Evolutionary conservation across 2,329 filamentous ascomycete genomes (phyloP).

Genomic region (Dendrostoma leiphaemia): DNA sequence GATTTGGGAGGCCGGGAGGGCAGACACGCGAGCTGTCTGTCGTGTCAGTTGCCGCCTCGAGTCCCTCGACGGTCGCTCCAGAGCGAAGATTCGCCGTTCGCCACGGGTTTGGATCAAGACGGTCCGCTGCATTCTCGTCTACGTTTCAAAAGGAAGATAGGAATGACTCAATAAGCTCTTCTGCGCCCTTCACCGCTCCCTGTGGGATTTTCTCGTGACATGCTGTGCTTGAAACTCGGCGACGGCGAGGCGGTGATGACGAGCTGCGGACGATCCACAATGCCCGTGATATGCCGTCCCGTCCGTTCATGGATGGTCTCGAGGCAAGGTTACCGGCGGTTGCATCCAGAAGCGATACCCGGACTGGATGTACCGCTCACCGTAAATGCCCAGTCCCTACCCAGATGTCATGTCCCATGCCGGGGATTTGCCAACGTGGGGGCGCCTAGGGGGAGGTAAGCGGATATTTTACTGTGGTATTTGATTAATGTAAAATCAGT

Average conservation of each 20-base stretch:
- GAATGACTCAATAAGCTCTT: background rate
- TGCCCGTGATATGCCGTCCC: background rate
- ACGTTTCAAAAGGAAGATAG: conserved; percentile 1
- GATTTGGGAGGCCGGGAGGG: background rate
- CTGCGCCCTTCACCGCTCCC: conserved; percentile 3
- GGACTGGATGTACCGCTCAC: conserved; percentile 10
- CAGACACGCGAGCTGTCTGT: background rate
- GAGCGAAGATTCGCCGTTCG: background rate
- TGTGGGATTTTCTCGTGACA: background rate
- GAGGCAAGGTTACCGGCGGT: background rate
- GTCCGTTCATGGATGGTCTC: background rate
- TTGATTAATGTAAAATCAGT: background rate
- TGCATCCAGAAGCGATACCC: background rate
- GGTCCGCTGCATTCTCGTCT: conserved; percentile 4
- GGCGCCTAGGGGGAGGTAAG: too few species aligned
- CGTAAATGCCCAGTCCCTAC: conserved; percentile 1
- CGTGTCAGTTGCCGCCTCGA: background rate
- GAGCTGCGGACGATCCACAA: background rate
- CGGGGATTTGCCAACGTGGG: background rate
- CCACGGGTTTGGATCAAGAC: background rate
- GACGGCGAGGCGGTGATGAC: conserved; percentile 5
- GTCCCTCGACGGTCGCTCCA: background rate
- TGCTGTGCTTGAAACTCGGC: background rate
- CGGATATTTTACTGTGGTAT: too few species aligned
- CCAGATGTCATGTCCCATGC: conserved; percentile 5